Evolutionary conservation across 306 rosid genomes (phyloP).

Genomic region (Cotoneaster glaucophyllus): DNA sequence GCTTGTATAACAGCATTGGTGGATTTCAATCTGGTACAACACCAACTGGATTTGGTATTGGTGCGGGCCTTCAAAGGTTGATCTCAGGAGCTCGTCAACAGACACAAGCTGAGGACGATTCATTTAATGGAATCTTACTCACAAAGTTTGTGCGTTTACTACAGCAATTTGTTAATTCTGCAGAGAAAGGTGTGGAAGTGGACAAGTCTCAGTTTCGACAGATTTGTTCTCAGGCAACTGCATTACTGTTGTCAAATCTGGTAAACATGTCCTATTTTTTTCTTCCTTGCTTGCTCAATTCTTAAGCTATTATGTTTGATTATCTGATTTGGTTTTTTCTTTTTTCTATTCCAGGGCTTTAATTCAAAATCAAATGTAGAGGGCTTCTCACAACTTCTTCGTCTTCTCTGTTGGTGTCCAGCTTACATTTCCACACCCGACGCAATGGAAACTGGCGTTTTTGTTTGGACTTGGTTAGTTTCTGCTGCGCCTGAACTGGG

Average conservation of each 20-base stretch:
- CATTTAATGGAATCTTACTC: constrained; percentile 81
- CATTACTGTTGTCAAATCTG: constrained; percentile 88
- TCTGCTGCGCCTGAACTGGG: constrained; percentile 99
- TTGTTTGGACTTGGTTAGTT: constrained; percentile 99
- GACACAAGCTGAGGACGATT: constrained; percentile 70
- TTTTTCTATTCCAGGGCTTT: constrained; percentile 56
- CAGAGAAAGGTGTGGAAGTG: constrained; percentile 87
- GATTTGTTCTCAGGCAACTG: constrained; percentile 97
- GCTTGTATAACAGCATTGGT: constrained; percentile 92
- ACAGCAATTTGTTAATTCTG: constrained; percentile 81
- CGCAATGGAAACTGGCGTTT: constrained; percentile 96
- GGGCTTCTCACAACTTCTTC: constrained; percentile 96
- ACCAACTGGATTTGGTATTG: constrained; percentile 67
- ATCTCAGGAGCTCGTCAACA: constrained; percentile 92
- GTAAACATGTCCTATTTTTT: constrained; percentile 31
- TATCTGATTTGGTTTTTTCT: constrained; percentile 21
- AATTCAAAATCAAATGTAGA: constrained; percentile 76
- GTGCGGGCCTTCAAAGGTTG: constrained; percentile 84
- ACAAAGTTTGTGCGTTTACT: constrained; percentile 81
- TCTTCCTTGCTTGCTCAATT: constrained; percentile 1
- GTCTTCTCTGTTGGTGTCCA: constrained; percentile 99
- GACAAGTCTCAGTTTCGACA: constrained; percentile 86
- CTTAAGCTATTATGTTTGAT: neutral
- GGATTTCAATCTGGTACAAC: constrained; percentile 69
- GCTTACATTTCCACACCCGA: constrained; percentile 86